phyloP scores from a whole-genome alignment of 2,329 filamentous ascomycete species.

The Talaromyces sp. region DNA sequence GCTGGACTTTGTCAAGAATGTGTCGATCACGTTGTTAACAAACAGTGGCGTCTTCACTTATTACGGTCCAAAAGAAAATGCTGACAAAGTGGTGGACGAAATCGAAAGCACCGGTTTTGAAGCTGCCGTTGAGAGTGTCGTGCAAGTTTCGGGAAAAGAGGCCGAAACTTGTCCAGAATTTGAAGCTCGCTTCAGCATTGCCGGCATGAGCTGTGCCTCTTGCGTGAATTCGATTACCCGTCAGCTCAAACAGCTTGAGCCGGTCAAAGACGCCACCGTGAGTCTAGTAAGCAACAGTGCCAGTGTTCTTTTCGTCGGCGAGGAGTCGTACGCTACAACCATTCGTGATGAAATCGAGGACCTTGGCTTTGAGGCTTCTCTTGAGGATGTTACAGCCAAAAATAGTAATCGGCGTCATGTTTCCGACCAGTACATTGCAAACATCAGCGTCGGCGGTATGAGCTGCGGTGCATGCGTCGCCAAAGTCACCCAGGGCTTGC shows the following conservation, averaged over 20 bases:
- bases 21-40: constrained; percentile 55
- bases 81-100: constrained; percentile 37
- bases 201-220: constrained; percentile 68
- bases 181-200: constrained; percentile 44
- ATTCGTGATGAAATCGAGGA: constrained; percentile 46
- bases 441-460: constrained; percentile 51
- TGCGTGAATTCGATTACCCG: constrained; percentile 60
- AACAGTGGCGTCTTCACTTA: constrained; percentile 59
- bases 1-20: constrained; percentile 49
- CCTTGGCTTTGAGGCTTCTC: constrained; percentile 42
- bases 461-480: constrained; percentile 53
- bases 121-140: constrained; percentile 10
- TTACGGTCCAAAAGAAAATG: constrained; percentile 35
- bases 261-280: constrained; percentile 54
- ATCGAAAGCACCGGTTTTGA: constrained; percentile 17
- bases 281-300: constrained; percentile 65
- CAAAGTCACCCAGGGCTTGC: constrained; percentile 42
- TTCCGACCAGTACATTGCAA: constrained; percentile 31
- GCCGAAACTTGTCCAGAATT: constrained; percentile 9
- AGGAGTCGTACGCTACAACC: constrained; percentile 39
- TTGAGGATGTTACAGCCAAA: constrained; percentile 28
- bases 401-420: constrained; percentile 6
- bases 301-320: constrained; percentile 50
- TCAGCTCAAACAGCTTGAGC: constrained; percentile 53
- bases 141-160: constrained; percentile 4